Conservation (phyloP, 192 early-diverging fungal genomes). For the Rhizophlyctis rosea region DNA sequence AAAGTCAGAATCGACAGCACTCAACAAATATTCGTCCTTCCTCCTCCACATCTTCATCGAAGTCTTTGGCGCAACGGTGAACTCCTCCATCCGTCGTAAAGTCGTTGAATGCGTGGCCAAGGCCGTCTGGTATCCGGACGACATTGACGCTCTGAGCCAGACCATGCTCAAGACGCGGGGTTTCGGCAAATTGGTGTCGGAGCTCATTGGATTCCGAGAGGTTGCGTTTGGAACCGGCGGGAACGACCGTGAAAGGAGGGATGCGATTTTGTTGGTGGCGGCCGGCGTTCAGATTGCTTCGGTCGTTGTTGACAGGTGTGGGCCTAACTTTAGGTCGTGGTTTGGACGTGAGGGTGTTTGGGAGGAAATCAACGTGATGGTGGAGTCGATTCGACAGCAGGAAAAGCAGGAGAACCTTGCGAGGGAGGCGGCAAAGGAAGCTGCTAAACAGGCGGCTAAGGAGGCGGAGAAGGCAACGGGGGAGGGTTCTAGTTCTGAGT, state of each 20-base stretch:
- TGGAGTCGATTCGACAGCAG: conserved; percentile 6
- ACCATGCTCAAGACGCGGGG: conserved; percentile 42
- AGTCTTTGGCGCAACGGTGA: conserved; percentile 67
- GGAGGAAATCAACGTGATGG: conserved; percentile 54
- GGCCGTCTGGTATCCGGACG: conserved; percentile 41
- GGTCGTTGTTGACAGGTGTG: conserved; percentile 63
- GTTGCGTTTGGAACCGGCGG: conserved; percentile 29
- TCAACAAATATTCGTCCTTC: conserved; percentile 7
- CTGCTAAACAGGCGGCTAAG: neutral
- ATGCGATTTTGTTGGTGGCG: conserved; percentile 42
- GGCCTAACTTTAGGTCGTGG: conserved; percentile 47
- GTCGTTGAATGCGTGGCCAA: conserved; percentile 57
- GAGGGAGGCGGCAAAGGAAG: conserved; percentile 14
- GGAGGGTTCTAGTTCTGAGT: neutral
- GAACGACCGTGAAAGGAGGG: conserved; percentile 38
- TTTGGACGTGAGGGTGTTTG: conserved; percentile 78
- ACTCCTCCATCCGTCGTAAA: conserved; percentile 52
- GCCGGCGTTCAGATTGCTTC: conserved; percentile 61
- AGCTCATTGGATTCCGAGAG: conserved; percentile 36
- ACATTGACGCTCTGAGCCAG: conserved; percentile 37
- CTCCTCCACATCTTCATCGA: conserved; percentile 70
- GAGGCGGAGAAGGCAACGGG: neutral
- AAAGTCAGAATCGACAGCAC: neutral
- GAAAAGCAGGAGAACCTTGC: neutral
- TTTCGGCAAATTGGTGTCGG: conserved; percentile 51